These are phyloP conservation scores for Monarda citriodora DNA, from an alignment of 305 asterid genomes.

Conservation along the genomic window DNA sequence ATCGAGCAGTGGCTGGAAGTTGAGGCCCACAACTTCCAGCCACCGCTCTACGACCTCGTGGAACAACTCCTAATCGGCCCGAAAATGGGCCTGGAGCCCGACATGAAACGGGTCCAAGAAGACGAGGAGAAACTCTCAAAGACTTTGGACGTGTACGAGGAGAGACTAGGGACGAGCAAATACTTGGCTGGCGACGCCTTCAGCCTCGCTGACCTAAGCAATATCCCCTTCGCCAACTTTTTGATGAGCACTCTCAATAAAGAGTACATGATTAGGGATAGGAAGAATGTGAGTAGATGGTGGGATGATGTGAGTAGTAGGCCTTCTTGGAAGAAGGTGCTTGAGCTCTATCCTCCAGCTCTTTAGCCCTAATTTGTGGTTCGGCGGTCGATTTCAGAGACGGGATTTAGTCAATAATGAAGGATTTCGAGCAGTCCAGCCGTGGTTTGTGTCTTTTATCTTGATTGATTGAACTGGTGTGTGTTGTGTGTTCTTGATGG, in stretches of 20 bases:
- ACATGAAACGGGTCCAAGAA: conserved; percentile 26
- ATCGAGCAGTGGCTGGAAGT: conserved; percentile 56
- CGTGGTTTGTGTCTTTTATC: not conserved
- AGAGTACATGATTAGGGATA: conserved; percentile 36
- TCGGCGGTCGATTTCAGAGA: not conserved
- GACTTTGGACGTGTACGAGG: conserved; percentile 46
- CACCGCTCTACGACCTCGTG: conserved; percentile 39
- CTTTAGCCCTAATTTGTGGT: not conserved
- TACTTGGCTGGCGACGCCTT: conserved; percentile 51
- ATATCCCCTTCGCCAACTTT: conserved; percentile 34
- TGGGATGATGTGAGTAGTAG: conserved; percentile 53
- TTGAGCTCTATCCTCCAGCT: conserved; percentile 27
- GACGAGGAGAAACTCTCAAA: conserved; percentile 38
- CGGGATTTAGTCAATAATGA: not conserved
- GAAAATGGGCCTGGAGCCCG: conserved; percentile 23
- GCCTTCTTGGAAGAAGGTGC: conserved; percentile 44
- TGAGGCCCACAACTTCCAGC: conserved; percentile 49
- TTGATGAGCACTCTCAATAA: conserved; percentile 26
- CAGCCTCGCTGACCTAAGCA: conserved; percentile 54
- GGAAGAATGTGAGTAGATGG: conserved; percentile 51
- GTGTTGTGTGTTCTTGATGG: not conserved
- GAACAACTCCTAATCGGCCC: conserved; percentile 24
- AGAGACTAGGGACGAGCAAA: conserved; percentile 40
- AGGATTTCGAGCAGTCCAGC: not conserved
- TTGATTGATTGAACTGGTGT: not conserved